Evolutionary conservation across 1,284 basidiomycete species (phyloP).

Genomic region (Ganoderma lucidum): DNA sequence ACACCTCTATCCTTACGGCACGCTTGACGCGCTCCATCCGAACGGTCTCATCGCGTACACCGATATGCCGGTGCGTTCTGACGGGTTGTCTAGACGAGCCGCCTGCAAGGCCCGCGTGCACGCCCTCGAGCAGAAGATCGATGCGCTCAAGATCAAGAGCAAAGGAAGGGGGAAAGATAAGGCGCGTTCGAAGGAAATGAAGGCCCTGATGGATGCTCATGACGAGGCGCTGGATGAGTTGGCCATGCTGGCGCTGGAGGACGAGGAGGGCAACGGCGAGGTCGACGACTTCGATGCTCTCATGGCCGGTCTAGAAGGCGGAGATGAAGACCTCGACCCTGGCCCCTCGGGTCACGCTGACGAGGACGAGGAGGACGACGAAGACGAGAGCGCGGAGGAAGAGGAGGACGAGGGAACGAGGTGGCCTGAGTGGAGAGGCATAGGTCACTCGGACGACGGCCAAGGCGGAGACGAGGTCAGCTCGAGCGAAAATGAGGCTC

Average conservation of each 20-base stretch:
- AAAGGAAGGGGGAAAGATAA: slow-evolving; percentile 39
- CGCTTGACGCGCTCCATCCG: slow-evolving; percentile 35
- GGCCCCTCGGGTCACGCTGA: slow-evolving; percentile 6
- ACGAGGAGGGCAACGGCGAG: slow-evolving; percentile 34
- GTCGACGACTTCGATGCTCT: slow-evolving; percentile 35
- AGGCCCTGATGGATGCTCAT: slow-evolving; percentile 35
- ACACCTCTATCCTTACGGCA: slow-evolving; percentile 41
- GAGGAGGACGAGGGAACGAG: slow-evolving; percentile 21
- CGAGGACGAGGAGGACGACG: slow-evolving; percentile 10
- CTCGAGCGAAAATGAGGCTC: slow-evolving; percentile 12
- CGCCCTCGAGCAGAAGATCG: slow-evolving; percentile 39
- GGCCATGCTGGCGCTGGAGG: slow-evolving; percentile 36
- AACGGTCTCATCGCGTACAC: slow-evolving; percentile 44
- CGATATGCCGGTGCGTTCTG: slow-evolving; percentile 39
- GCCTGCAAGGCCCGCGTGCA: slow-evolving; percentile 39
- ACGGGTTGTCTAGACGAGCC: slow-evolving; percentile 39
- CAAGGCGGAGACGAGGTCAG: slow-evolving; percentile 21
- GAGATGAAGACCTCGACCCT: slow-evolving; percentile 10
- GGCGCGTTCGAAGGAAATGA: slow-evolving; percentile 32
- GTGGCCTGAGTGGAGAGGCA: slow-evolving; percentile 17
- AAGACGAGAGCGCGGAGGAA: slow-evolving; percentile 11
- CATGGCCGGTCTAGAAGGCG: slow-evolving; percentile 30
- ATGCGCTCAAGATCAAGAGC: slow-evolving; percentile 29
- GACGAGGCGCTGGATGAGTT: slow-evolving; percentile 41
- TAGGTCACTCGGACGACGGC: slow-evolving; percentile 28